Percentiles rank a stretch among this genome's conserved stretches.
phyloP scores from a whole-genome alignment of 441 rosid genomes.

The Eutrema salsugineum region DNA sequence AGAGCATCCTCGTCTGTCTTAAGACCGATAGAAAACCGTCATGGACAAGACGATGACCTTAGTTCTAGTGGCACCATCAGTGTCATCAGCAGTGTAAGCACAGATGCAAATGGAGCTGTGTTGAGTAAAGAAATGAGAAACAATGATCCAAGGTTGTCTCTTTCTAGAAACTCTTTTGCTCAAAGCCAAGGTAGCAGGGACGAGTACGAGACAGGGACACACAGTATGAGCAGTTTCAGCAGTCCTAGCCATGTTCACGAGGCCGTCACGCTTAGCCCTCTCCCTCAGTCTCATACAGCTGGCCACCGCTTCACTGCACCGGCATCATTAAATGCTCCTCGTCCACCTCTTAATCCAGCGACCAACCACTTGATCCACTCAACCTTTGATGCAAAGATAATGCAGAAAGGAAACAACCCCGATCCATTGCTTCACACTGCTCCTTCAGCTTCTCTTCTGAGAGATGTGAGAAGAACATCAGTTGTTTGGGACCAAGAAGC shows the following conservation, averaged over 20 bases:
- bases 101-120: conserved; percentile 44
- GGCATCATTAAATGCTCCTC: conserved; percentile 38
- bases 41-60: conserved; percentile 49
- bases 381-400: conserved; percentile 57
- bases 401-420: conserved; percentile 41
- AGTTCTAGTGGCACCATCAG: conserved; percentile 70
- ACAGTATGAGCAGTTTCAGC: conserved; percentile 84
- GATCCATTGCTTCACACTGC: conserved; percentile 70
- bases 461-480: conserved; percentile 86
- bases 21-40: conserved; percentile 53
- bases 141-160: conserved; percentile 47
- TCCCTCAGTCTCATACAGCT: conserved; percentile 60
- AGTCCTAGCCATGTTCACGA: conserved; percentile 88
- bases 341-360: conserved; percentile 44
- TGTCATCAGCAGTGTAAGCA: conserved; percentile 62
- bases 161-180: conserved; percentile 59
- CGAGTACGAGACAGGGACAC: conserved; percentile 85
- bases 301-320: conserved; percentile 41
- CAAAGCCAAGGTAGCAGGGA: conserved; percentile 93
- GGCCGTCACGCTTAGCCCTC: conserved; percentile 79
- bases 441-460: conserved; percentile 74
- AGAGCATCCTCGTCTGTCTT: conserved; percentile 76
- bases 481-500: conserved; percentile 97
- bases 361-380: conserved; percentile 38
- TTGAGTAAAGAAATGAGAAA: conserved; percentile 61